A percentile compares a stretch with the other conserved stretches of the same genome.
These are phyloP conservation scores for Brasenia schreberi DNA, from an alignment of 164 flowering plant species.

Conservation along the genomic window DNA sequence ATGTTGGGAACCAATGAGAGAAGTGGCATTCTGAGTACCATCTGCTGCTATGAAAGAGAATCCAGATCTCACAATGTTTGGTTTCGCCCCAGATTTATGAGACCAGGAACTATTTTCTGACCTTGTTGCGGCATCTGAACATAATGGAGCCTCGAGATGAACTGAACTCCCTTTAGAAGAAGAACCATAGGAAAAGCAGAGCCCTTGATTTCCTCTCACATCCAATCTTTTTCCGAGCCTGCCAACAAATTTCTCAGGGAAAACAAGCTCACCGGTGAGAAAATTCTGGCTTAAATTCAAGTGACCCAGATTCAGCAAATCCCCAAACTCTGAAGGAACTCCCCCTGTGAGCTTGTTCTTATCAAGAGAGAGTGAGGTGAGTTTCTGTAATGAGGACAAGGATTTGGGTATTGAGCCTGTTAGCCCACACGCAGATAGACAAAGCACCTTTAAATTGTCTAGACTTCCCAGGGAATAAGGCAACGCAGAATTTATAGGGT, in stretches of 20 bases:
- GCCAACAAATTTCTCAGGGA: conserved; percentile 40
- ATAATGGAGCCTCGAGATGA: too few relatives aligned
- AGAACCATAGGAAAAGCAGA: conserved; percentile 19
- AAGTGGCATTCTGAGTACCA: too few relatives aligned
- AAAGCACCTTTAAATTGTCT: conserved; percentile 58
- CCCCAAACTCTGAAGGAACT: conserved; percentile 43
- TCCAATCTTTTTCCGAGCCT: conserved; percentile 71
- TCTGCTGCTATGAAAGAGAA: too few relatives aligned
- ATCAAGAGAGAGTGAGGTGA: conserved; percentile 56
- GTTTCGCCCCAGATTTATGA: too few relatives aligned
- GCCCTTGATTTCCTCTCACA: conserved; percentile 52
- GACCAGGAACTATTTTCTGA: too few relatives aligned
- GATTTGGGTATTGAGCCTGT: conserved; percentile 43
- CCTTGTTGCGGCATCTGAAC: too few relatives aligned
- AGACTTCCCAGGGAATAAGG: conserved; percentile 44
- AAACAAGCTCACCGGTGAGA: conserved; percentile 61
- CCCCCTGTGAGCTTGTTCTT: conserved; percentile 56
- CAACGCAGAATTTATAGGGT: conserved; percentile 51
- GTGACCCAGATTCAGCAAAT: conserved; percentile 56
- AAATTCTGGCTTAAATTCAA: conserved; percentile 68
- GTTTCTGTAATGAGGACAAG: conserved; percentile 36
- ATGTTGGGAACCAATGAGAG: too few relatives aligned
- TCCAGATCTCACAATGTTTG: too few relatives aligned
- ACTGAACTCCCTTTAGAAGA: too few relatives aligned
- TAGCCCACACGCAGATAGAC: conserved; percentile 66